phyloP scores from a whole-genome alignment of 2,329 filamentous ascomycete genomes.

The Cladosporium sphaerospermum region DNA sequence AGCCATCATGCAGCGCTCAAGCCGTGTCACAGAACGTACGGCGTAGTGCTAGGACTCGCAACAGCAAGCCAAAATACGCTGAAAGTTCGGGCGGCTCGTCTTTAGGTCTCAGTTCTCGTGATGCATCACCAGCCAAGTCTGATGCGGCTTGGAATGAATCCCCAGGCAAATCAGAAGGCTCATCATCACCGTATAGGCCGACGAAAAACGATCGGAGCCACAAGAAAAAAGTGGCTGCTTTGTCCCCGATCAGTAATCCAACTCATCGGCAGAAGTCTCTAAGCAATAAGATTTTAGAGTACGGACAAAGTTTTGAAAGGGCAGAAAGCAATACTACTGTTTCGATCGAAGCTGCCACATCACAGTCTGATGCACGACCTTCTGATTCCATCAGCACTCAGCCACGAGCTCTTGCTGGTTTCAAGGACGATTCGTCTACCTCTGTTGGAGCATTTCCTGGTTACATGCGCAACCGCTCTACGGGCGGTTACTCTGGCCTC shows the following conservation, averaged over 20 bases:
- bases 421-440: too few species aligned
- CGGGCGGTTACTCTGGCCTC: too few species aligned
- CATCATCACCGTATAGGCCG: conserved; percentile 7
- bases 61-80: conserved; percentile 16
- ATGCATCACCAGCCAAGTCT: conserved; percentile 14
- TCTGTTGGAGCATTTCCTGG: too few species aligned
- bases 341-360: not conserved
- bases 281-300: not conserved
- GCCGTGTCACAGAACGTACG: conserved; percentile 1
- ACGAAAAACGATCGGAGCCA: not conserved
- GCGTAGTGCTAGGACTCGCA: conserved; percentile 15
- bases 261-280: not conserved
- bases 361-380: not conserved
- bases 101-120: conserved; percentile 1
- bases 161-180: conserved; percentile 8
- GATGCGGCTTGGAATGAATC: conserved; percentile 12
- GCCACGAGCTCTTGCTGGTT: too few species aligned
- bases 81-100: conserved; percentile 10
- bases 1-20: not conserved
- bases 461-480: too few species aligned
- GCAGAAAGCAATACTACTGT: too few species aligned
- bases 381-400: not conserved
- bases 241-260: not conserved
- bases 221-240: not conserved
- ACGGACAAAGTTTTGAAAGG: not conserved